Evolutionary conservation across 2,329 filamentous ascomycete genomes (phyloP).

Genomic region (Chalaropsis ovoidea): DNA sequence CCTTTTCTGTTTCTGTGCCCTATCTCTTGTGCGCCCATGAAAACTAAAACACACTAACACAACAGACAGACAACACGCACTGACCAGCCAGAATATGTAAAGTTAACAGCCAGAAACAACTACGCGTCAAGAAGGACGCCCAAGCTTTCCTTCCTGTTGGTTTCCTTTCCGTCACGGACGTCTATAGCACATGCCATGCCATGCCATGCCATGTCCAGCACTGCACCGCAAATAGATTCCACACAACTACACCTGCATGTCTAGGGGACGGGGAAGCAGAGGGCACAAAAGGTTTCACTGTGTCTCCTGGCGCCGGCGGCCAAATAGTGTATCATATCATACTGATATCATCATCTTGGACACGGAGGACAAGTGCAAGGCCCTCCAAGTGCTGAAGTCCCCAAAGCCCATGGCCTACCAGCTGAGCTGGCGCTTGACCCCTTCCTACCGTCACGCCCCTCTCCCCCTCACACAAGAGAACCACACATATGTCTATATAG

Average conservation of each 20-base stretch:
- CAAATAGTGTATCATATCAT: no score
- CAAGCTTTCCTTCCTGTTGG: not conserved
- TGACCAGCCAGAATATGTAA: not conserved
- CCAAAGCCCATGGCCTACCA: not conserved
- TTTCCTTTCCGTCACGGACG: not conserved
- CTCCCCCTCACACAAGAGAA: no score
- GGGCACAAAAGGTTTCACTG: not conserved
- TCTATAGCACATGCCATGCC: not conserved
- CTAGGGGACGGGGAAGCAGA: not conserved
- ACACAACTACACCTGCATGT: not conserved
- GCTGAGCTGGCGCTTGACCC: no score
- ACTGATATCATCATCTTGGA: not conserved
- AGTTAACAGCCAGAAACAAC: not conserved
- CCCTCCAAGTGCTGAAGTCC: no score
- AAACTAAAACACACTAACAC: slow-evolving; percentile 8
- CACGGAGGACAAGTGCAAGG: no score
- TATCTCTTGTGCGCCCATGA: slow-evolving; percentile 7
- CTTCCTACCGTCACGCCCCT: no score
- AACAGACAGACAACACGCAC: not conserved
- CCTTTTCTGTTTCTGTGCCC: not conserved
- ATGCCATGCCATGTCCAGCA: no score
- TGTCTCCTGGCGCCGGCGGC: not conserved
- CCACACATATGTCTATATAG: no score
- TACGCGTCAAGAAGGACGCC: not conserved
- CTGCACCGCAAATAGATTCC: not conserved